These are phyloP conservation scores for Capsella bursapastoris DNA, from an alignment of 345 rosid species.

Conservation along the genomic window DNA sequence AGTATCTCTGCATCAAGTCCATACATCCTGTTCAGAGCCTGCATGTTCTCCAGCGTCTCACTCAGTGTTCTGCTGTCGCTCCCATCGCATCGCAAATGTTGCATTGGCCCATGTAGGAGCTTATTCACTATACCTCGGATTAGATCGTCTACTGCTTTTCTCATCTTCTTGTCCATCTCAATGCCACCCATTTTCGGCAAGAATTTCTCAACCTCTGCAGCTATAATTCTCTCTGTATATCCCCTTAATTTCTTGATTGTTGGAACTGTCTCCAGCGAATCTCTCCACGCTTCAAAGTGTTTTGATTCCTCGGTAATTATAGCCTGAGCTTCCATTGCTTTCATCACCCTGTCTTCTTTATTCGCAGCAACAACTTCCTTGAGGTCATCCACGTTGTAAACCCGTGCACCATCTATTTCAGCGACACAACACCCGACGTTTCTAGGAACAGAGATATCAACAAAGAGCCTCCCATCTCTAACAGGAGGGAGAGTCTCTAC, in stretches of 20 bases:
- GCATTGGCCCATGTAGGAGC: conserved; percentile 94
- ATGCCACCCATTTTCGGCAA: conserved; percentile 71
- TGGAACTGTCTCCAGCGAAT: conserved; percentile 90
- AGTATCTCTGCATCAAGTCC: conserved; percentile 81
- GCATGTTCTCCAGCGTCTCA: conserved; percentile 93
- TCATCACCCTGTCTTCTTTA: conserved; percentile 83
- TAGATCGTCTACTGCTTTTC: conserved; percentile 80
- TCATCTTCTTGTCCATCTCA: conserved; percentile 73
- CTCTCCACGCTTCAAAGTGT: conserved; percentile 94
- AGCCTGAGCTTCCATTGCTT: conserved; percentile 92
- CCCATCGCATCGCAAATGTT: conserved; percentile 92
- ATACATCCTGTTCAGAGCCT: conserved; percentile 89
- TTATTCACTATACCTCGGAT: conserved; percentile 85
- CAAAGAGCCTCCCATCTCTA: conserved; percentile 67
- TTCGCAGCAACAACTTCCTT: conserved; percentile 99
- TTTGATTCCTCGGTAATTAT: conserved; percentile 80
- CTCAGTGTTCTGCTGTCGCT: conserved; percentile 67
- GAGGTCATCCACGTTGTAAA: conserved; percentile 92
- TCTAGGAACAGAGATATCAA: conserved; percentile 92
- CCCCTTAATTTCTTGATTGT: conserved; percentile 93
- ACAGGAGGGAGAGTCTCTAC: conserved; percentile 64
- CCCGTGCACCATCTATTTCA: conserved; percentile 59
- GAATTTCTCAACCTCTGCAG: conserved; percentile 73
- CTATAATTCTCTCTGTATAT: conserved; percentile 78
- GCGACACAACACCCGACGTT: conserved; percentile 82